These are phyloP conservation scores for Teunomyces pallodes DNA, from an alignment of 805 yeast genomes.

Conservation along the genomic window DNA sequence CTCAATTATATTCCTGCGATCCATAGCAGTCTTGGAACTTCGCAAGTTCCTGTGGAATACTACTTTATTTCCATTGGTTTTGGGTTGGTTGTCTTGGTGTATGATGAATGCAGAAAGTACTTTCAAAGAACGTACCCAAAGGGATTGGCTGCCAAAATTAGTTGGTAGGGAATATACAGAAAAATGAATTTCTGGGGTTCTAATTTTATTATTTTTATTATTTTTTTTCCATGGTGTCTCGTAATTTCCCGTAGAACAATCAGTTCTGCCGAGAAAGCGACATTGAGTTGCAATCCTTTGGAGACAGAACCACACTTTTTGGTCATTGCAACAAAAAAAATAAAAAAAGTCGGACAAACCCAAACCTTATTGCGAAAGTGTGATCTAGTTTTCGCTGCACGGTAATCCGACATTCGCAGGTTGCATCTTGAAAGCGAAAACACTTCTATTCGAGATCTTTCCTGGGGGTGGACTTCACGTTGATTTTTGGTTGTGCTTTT, in stretches of 20 bases:
- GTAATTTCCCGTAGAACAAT: neutral
- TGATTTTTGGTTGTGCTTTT: too few species aligned
- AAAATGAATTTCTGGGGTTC: neutral
- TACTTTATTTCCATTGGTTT: constrained; percentile 47
- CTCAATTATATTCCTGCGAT: constrained; percentile 43
- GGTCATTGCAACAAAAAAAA: too few species aligned
- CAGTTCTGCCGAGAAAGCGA: too few species aligned
- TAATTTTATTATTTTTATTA: neutral
- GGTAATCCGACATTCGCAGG: too few species aligned
- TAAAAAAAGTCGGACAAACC: too few species aligned
- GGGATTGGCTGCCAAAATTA: constrained; percentile 33
- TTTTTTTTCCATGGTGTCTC: neutral
- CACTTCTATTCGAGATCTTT: too few species aligned
- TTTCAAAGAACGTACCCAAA: constrained; percentile 36
- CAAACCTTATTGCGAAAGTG: too few species aligned
- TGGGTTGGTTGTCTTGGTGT: constrained; percentile 36
- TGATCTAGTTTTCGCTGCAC: too few species aligned
- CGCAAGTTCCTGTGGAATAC: constrained; percentile 43
- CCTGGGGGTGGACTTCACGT: too few species aligned
- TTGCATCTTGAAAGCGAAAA: too few species aligned
- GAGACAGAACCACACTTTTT: too few species aligned
- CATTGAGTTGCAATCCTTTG: too few species aligned
- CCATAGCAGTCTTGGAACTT: constrained; percentile 33
- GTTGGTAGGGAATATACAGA: constrained; percentile 33
- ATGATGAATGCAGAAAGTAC: constrained; percentile 44